Conservation (phyloP, 345 rosid species). For the Bruguiera parviflora region DNA sequence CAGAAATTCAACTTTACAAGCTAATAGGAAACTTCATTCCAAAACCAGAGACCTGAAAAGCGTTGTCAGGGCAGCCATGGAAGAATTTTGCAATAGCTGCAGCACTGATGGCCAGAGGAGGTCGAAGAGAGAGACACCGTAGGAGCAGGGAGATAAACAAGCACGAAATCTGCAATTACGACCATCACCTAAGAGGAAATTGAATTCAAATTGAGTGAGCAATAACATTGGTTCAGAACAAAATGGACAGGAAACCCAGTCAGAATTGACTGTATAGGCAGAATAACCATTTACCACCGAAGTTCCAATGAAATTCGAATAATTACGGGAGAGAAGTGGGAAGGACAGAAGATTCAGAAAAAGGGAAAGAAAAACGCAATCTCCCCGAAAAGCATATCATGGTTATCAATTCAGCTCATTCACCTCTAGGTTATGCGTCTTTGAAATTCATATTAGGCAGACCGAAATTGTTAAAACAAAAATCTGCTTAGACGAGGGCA, state of each 20-base stretch:
- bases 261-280: no score
- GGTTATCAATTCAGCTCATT: no score
- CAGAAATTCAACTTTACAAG: neutral
- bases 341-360: neutral
- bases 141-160: constrained; percentile 94
- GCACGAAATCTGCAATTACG: constrained; percentile 96
- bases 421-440: no score
- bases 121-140: constrained; percentile 80
- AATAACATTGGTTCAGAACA: neutral
- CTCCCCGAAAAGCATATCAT: no score
- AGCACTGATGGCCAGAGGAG: constrained; percentile 62
- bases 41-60: constrained; percentile 71
- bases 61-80: constrained; percentile 88
- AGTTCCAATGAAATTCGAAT: neutral
- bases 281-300: neutral
- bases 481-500: neutral
- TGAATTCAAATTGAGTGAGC: neutral
- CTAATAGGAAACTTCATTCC: constrained; percentile 7
- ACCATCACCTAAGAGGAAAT: constrained; percentile 69
- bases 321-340: neutral
- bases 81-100: constrained; percentile 81
- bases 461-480: neutral
- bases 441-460: no score
- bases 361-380: neutral
- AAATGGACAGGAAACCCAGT: neutral